Base-by-base conservation (phyloP, 2,329 filamentous ascomycete genomes). In the Fusarium floridanum region DNA sequence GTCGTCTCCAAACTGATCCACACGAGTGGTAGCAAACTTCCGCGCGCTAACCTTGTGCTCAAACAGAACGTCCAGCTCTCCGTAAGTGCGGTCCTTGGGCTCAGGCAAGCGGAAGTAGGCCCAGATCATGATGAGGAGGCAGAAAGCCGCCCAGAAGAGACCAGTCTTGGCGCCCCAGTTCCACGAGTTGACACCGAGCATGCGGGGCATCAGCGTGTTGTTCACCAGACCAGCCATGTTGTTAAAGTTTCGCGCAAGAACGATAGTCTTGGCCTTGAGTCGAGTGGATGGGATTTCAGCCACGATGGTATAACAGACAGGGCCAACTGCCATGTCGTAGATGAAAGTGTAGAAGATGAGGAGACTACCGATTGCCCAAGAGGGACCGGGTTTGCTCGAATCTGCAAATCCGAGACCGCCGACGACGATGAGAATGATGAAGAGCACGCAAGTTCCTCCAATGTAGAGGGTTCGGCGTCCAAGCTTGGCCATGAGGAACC, bases 271-370 rank as follows among this genome's bases (percentile, higher is more conserved):
- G 29, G 82, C 84, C 37, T 85, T 82, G 22, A 87, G 80, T 37
- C 85, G 84, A 4, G 84, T 86, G 0, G 85, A 86, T 1, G 83
- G 82, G 4, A 87, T 80, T 69, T 87, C 86, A 2, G 86, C 90
- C 2, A 97, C 95, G 24, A 97, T 88, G 0, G 94, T 95, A 83
- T 97, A 98, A 83, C 93, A 95, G 11, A 97, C 93, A 57, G 71
- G 83, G 1, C 83, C 83, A 5, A 84, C 80, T 2, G 82, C 82
- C 27, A 80, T 71, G 53, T 84, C 78, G 65, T 84, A 84, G 32
- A 85, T 78, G 37, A 86, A 83, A 3, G 84, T 85, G 78, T 86
- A 86, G 53, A 85, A 80, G 22, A 84, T 76, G 12, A 84, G 81
- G 36, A 90, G 78, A 7, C 84, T 82, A 9, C 86, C 88, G 2